Base-by-base conservation (phyloP, 2,329 filamentous ascomycete species). In the Fonsecaea multimorphosa region DNA sequence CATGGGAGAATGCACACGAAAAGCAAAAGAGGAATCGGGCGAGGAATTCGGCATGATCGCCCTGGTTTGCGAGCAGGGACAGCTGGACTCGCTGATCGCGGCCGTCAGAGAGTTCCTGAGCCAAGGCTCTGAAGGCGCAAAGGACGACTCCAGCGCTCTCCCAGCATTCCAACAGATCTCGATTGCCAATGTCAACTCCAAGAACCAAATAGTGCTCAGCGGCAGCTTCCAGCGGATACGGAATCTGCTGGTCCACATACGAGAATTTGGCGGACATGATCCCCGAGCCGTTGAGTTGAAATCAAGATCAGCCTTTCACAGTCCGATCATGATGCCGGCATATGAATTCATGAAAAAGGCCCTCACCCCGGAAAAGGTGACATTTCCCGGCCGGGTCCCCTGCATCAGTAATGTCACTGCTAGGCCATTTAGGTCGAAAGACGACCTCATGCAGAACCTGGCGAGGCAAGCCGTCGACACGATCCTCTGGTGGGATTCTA, bases 1-100 rank as follows among this genome's bases (percentile, higher is more conserved):
- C 70, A 96, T 97, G 92, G 88, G 89, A 3, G 84, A 88, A 52
- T 93, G 91, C 72, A 93, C 91, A 7, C 81, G 81, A 71, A 81
- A 84, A 27, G 91, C 91, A 3, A 82, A 85, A 12, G 83, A 87
- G 67, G 79, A 86, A 67, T 87, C 89, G 69, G 91, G 91, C 63
- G 91, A 91, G 70, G 91, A 93, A 72, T 95, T 96, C 74, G 94
- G 94, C 74, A 98, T 98, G 94, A 89, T 97, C 2, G 94, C 94
- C 3, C 82, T 97, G 11, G 89, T 98, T 7, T 96, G 92, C 65
- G 93, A 97, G 75, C 89, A 92, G 2, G 85, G 89, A 69, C 91
- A 92, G 75, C 84, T 97, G 65, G 78, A 82, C 12, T 77, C 82
- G 4, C 83, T 97, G 60, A 86, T 96, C 64, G 83, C 84, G 63